Base-by-base conservation (phyloP, 176 grass and related monocot genomes). In the Eleusine coracana region DNA sequence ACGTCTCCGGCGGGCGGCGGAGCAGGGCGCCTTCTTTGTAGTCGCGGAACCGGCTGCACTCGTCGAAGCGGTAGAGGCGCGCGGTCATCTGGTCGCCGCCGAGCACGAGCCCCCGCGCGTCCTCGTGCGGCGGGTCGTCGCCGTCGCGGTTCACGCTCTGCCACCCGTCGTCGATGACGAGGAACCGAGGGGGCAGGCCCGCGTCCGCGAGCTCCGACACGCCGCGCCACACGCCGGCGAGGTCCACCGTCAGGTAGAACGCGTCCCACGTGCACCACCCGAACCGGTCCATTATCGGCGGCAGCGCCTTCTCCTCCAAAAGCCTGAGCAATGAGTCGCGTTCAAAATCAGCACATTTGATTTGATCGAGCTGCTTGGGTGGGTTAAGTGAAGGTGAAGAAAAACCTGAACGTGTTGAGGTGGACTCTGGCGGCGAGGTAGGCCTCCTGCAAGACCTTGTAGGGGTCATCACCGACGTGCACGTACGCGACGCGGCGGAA, bases 181-280 rank as follows among this genome's bases (percentile, higher is more conserved):
- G 18, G n/a, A 97, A 76, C 38, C 91, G 78, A 25, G 89, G 87
- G 0, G 91, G 91, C 40, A 90, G 48, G 4, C 84, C 84, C 5
- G 84, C 89, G 7, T 49, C 79, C 1, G 83, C 45, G 28, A 94
- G 55, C 48, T 80, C 80, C 55, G 83, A 87, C 8, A 93, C 78
- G 12, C 94, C 94, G 17, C 84, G 84, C 88, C 86, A 97, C 0
- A 97, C 71, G 13, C 89, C 91, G 11, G 63, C 73, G 3, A 91
- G 94, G 42, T 88, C 72, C 0, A 97, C 94, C 15, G 80, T 89
- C 18, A 93, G 92, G 82, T 97, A 97, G 79, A 97, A 97, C 36
- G 94, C 92, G 73, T 97, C 92, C 94, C 94, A 97, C 4, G 95
- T 97, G 83, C 95, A 97, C 92, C 95, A 94, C 18, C 95, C 92